Evolutionary conservation across 306 rosid genomes (phyloP).

Genomic region (Trifolium dubium): DNA sequence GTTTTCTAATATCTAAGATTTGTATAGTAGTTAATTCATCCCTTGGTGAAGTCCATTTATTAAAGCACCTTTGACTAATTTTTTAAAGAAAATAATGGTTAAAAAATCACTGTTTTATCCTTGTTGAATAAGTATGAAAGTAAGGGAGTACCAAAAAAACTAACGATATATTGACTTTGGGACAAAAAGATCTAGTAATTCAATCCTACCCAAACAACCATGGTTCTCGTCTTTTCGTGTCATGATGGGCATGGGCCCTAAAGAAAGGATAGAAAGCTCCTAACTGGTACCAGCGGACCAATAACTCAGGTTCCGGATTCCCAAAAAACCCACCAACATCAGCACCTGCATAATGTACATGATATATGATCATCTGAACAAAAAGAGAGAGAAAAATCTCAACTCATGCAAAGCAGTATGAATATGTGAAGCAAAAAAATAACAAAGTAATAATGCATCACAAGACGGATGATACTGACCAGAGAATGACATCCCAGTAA

Average conservation of each 20-base stretch:
- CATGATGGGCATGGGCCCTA: slow-evolving; percentile 96
- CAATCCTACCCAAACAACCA: slow-evolving; percentile 94
- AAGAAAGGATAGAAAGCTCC: slow-evolving; percentile 96
- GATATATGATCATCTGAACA: slow-evolving; percentile 37
- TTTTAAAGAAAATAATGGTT: background rate
- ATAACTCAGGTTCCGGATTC: slow-evolving; percentile 89
- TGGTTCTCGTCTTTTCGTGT: slow-evolving; percentile 96
- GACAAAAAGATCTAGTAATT: slow-evolving; percentile 29
- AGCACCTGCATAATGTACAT: slow-evolving; percentile 68
- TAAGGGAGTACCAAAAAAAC: slow-evolving; percentile 11
- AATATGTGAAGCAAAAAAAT: slow-evolving; percentile 13
- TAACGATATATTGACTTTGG: slow-evolving; percentile 5
- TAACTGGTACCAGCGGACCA: slow-evolving; percentile 95
- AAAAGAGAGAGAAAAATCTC: slow-evolving; percentile 18
- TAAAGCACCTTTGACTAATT: slow-evolving; percentile 5
- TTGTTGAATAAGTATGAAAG: slow-evolving; percentile 11
- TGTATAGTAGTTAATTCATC: slow-evolving; percentile 5
- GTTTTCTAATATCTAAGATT: background rate
- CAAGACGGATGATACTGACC: slow-evolving; percentile 53
- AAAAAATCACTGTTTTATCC: slow-evolving; percentile 11
- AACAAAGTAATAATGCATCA: slow-evolving; percentile 15
- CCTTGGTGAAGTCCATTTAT: slow-evolving; percentile 3
- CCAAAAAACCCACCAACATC: slow-evolving; percentile 98
- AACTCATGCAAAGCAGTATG: slow-evolving; percentile 47
- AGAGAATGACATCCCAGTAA: slow-evolving; percentile 78